Evolutionary conservation across 2,329 filamentous ascomycete species (phyloP).

Genomic region (Verticillium nonalfalfae): DNA sequence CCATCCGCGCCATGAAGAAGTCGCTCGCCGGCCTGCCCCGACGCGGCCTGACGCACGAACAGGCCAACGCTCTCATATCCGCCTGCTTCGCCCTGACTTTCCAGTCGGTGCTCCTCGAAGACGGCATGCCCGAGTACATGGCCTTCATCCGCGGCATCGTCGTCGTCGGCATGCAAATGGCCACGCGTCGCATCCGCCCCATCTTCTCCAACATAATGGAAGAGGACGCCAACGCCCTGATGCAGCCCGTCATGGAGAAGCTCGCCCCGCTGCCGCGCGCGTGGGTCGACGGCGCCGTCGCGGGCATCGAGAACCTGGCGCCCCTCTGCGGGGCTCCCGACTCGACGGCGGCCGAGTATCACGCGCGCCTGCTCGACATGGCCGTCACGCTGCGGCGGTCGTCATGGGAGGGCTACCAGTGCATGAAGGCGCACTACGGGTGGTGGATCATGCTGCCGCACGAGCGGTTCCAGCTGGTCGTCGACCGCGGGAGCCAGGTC

Average conservation of each 20-base stretch:
- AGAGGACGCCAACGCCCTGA: slow-evolving; percentile 29
- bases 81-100: slow-evolving; percentile 54
- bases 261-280: slow-evolving; percentile 37
- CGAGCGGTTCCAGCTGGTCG: slow-evolving; percentile 40
- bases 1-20: slow-evolving; percentile 56
- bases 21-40: slow-evolving; percentile 37
- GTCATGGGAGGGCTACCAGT: slow-evolving; percentile 46
- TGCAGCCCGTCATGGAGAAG: slow-evolving; percentile 38
- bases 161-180: slow-evolving; percentile 49
- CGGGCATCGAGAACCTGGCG: slow-evolving; percentile 32
- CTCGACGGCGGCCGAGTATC: slow-evolving; percentile 35
- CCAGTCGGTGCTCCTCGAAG: slow-evolving; percentile 50
- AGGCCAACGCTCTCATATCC: slow-evolving; percentile 53
- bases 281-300: slow-evolving; percentile 40
- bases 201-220: slow-evolving; percentile 42
- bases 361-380: slow-evolving; percentile 36
- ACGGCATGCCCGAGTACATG: slow-evolving; percentile 55
- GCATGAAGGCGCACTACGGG: slow-evolving; percentile 41
- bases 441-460: slow-evolving; percentile 56
- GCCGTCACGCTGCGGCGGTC: slow-evolving; percentile 45
- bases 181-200: slow-evolving; percentile 38
- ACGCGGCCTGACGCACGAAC: slow-evolving; percentile 34
- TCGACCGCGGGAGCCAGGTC: slow-evolving; percentile 39
- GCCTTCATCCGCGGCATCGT: slow-evolving; percentile 52
- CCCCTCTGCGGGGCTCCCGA: slow-evolving; percentile 37